phyloP scores from a whole-genome alignment of 768 basidiomycete species.

The Lyophyllum shimeji region DNA sequence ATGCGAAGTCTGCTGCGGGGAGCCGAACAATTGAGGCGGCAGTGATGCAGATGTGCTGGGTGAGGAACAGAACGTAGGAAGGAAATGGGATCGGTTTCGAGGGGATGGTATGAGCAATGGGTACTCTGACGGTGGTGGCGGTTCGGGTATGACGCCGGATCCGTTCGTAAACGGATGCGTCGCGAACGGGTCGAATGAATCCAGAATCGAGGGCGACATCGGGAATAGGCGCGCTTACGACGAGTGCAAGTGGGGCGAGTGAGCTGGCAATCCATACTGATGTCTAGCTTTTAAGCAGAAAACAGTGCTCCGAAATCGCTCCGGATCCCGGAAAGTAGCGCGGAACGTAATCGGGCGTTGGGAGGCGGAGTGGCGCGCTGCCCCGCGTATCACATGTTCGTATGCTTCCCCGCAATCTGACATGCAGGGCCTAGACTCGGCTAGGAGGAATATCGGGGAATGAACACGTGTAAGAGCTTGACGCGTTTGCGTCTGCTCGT shows the following conservation, averaged over 20 bases:
- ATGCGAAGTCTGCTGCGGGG: constrained; percentile 14
- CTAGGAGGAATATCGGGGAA: constrained; percentile 11
- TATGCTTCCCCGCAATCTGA: constrained; percentile 15
- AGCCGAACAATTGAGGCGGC: constrained; percentile 11
- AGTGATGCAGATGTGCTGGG: constrained; percentile 22
- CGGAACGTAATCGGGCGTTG: constrained; percentile 5
- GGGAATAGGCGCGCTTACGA: background rate
- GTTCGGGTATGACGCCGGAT: constrained; percentile 37
- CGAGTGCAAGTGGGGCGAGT: constrained; percentile 1
- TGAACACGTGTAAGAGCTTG: constrained; percentile 15
- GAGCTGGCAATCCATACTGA: background rate
- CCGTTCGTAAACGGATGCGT: constrained; percentile 58
- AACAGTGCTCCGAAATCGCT: constrained; percentile 10
- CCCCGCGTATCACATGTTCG: constrained; percentile 8
- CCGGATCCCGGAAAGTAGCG: constrained; percentile 9
- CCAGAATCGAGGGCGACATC: constrained; percentile 35
- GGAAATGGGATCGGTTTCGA: constrained; percentile 21
- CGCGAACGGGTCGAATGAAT: constrained; percentile 58
- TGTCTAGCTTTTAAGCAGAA: constrained; percentile 4
- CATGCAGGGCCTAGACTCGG: constrained; percentile 1
- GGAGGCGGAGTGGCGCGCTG: background rate
- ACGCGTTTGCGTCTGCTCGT: background rate
- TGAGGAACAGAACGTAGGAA: constrained; percentile 11
- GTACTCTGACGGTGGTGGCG: constrained; percentile 49
- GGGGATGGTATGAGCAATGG: constrained; percentile 39